A percentile compares a stretch with the other conserved stretches of the same genome.
Conservation (phyloP, 164 flowering plant genomes). For the Macadamia integrifolia region DNA sequence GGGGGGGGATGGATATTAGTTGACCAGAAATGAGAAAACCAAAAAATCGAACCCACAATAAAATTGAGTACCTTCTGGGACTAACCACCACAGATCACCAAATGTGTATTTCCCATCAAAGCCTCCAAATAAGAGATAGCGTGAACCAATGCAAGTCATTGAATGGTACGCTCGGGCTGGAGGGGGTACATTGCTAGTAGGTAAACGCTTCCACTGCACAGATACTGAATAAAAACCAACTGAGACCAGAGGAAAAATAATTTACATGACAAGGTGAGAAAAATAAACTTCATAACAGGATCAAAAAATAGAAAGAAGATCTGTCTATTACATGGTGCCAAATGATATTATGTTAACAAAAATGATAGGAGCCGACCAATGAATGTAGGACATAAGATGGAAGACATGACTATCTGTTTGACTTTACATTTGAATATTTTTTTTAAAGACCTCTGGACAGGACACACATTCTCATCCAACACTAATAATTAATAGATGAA, state of each 20-base stretch:
- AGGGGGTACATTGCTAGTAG: constrained; percentile 73
- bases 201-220: constrained; percentile 92
- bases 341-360: too few species aligned
- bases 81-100: constrained; percentile 97
- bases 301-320: background rate
- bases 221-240: constrained; percentile 42
- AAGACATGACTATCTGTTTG: too few species aligned
- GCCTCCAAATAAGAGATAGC: constrained; percentile 91
- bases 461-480: too few species aligned
- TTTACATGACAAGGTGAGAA: background rate
- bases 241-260: background rate
- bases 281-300: background rate
- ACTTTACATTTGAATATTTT: too few species aligned
- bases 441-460: too few species aligned
- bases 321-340: too few species aligned
- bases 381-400: too few species aligned
- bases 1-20: too few species aligned
- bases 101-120: constrained; percentile 92
- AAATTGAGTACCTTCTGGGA: constrained; percentile 70
- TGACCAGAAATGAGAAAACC: too few species aligned
- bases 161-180: constrained; percentile 96
- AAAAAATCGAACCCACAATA: too few species aligned
- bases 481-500: too few species aligned
- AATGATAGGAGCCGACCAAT: too few species aligned
- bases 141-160: constrained; percentile 68